Base-by-base conservation (phyloP, 768 basidiomycete species). In the Daedaleopsis sinensis region DNA sequence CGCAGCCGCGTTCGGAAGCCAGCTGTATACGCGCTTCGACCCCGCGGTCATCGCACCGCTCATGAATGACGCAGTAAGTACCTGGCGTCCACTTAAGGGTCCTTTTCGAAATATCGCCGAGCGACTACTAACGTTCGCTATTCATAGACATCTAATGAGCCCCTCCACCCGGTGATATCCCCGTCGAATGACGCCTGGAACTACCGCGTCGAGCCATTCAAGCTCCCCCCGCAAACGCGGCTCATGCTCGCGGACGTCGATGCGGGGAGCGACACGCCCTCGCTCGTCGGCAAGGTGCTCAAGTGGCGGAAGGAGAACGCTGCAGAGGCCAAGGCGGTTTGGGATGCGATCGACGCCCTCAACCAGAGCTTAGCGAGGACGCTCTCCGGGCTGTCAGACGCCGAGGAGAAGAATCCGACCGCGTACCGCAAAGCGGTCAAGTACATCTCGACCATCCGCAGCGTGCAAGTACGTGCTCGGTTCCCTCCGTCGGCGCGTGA, bases 191-290 rank as follows among this genome's bases (percentile, higher is more conserved):
- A 72, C 2, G 80, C 79, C 57, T 97, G 96, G 96, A 88, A 94
- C 67, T 84, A 89, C 66, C 72, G 70, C 36, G 81, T 90, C 13
- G 76, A 79, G 57, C 83, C 87, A 0, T 93, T 97, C 73, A 82
- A 84, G 55, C 86, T 99, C 37, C 97, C 97, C 3, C 93, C 92
- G 0, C 75, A 87, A 53, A 88, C 91, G 21, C 81, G 92, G 57
- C 82, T 99, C 38, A 83, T 98, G 76, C 82, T 99, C 21, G 97
- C 96, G 24, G 97, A 99, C 71, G 94, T 98, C 16, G 93, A 97
- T 68, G 94, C 92, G 10, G 97, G 97, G 11, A 96, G 92, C 66
- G 93, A 98, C 69, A 98, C 97, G 1, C 97, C 97, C 1, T 93
- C 93, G 44, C 85, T 98, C 44, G 94, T 96, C 12, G 87, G 93